Evolutionary conservation across 345 rosid species (phyloP).

Genomic region (Eutrema heterophyllum): DNA sequence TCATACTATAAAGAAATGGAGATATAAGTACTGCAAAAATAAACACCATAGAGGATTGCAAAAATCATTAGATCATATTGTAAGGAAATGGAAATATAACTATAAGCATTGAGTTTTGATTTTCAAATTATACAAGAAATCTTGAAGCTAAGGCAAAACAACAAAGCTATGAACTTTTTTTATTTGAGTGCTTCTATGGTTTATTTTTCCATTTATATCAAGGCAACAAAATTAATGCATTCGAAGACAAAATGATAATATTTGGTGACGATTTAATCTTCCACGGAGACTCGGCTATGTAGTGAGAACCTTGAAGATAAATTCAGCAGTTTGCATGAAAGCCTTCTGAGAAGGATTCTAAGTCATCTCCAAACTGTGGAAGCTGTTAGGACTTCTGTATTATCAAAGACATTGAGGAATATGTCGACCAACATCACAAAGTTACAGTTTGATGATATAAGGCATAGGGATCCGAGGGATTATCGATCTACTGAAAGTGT

Average conservation of each 20-base stretch:
- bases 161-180: too few species aligned
- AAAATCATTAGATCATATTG: not conserved
- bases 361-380: constrained; percentile 13
- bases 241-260: not conserved
- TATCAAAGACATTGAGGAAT: constrained; percentile 15
- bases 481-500: not conserved
- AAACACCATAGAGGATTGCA: not conserved
- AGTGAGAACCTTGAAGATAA: constrained; percentile 1
- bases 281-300: not conserved
- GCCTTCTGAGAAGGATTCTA: not conserved
- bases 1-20: too few species aligned
- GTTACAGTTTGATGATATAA: constrained; percentile 5
- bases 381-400: constrained; percentile 20
- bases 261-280: not conserved
- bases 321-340: constrained; percentile 9
- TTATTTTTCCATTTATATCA: not conserved
- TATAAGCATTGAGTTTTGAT: too few species aligned
- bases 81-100: too few species aligned
- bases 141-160: too few species aligned
- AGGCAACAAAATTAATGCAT: constrained; percentile 4
- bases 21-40: too few species aligned
- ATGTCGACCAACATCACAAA: constrained; percentile 11
- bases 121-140: too few species aligned
- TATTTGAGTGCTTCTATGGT: not conserved
- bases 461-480: not conserved